Conservation (phyloP, 148 eudicot genomes). For the Camellia lanceoleosa region DNA sequence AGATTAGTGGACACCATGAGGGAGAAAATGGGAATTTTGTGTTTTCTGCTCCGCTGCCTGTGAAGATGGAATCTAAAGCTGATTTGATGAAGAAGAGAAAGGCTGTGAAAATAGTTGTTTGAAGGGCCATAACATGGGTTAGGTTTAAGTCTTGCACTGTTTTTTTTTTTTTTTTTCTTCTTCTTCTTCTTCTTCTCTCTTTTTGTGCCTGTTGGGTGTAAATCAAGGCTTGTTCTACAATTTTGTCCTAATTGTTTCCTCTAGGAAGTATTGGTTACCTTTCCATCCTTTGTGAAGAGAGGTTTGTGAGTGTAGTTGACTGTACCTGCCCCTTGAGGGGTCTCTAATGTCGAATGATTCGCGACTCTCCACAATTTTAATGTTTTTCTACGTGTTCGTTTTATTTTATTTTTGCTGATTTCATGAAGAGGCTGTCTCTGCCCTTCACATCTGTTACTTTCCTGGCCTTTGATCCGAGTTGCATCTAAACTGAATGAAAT, state of each 20-base stretch:
- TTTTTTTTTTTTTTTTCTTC: not conserved
- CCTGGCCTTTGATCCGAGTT: not conserved
- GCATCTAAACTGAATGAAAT: not conserved
- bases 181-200: no score
- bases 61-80: slow-evolving; percentile 52
- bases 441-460: not conserved
- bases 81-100: slow-evolving; percentile 32
- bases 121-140: not conserved
- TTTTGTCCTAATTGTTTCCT: slow-evolving; percentile 5
- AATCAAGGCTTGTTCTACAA: not conserved
- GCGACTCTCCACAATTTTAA: not conserved
- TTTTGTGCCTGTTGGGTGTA: not conserved
- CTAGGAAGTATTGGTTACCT: not conserved
- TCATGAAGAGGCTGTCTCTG: not conserved
- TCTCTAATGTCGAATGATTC: not conserved
- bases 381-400: not conserved
- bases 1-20: slow-evolving; percentile 18
- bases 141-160: not conserved
- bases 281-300: not conserved
- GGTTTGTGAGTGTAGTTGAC: not conserved
- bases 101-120: slow-evolving; percentile 29
- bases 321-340: not conserved
- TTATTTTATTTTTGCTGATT: no score
- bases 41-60: slow-evolving; percentile 53
- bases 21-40: slow-evolving; percentile 35